Conservation (phyloP, 495 filamentous ascomycete genomes). For the Massariosphaeria phaeospora region DNA sequence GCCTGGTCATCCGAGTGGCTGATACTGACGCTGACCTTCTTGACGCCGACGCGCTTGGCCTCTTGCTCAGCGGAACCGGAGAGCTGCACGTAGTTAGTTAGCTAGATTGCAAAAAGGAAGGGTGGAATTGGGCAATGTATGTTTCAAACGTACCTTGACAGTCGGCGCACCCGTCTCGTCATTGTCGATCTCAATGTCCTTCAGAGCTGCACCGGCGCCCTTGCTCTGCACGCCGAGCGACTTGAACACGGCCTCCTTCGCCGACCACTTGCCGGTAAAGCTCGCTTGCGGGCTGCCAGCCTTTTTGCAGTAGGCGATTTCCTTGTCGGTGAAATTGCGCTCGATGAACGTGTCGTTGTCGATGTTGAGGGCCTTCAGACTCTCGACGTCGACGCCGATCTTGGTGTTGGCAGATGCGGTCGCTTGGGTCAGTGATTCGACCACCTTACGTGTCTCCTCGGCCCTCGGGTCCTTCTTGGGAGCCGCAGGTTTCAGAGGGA, state of each 20-base stretch:
- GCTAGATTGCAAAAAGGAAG: background rate
- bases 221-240: constrained; percentile 80
- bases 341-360: constrained; percentile 91
- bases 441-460: constrained; percentile 62
- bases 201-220: constrained; percentile 82
- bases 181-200: constrained; percentile 86
- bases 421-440: constrained; percentile 71
- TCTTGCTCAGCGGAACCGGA: constrained; percentile 76
- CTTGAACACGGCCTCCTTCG: constrained; percentile 99
- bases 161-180: constrained; percentile 75
- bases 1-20: constrained; percentile 90
- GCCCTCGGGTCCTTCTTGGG: constrained; percentile 25
- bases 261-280: constrained; percentile 91
- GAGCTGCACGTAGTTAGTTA: constrained; percentile 52
- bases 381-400: constrained; percentile 89
- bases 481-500: constrained; percentile 46
- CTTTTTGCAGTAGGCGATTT: constrained; percentile 79
- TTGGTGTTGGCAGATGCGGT: constrained; percentile 69
- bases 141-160: constrained; percentile 74
- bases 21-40: constrained; percentile 84
- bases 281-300: constrained; percentile 72
- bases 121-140: too few relatives aligned
- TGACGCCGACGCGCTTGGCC: constrained; percentile 77
- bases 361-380: constrained; percentile 76
- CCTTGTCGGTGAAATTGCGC: constrained; percentile 82